Conservation (phyloP, 2,329 filamentous ascomycete species). For the Scopulariopsis brevicaulis region DNA sequence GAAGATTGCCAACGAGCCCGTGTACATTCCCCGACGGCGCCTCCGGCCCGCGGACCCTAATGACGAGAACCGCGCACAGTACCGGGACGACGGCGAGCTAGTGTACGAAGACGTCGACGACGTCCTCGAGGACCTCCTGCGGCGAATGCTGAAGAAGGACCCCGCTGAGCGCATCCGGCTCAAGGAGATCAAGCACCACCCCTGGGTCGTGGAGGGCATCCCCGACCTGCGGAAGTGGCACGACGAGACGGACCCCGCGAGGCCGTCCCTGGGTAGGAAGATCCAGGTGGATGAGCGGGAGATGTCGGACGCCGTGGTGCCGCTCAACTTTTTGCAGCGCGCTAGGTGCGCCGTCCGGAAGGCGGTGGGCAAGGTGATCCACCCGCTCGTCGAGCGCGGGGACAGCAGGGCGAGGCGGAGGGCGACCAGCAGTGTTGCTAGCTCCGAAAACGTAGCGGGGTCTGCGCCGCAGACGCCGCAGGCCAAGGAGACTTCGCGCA, state of each 20-base stretch:
- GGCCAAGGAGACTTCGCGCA: neutral
- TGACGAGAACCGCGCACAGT: slow-evolving; percentile 49
- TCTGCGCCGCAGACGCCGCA: neutral
- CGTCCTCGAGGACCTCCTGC: slow-evolving; percentile 66
- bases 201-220: slow-evolving; percentile 77
- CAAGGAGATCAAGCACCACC: slow-evolving; percentile 85
- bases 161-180: slow-evolving; percentile 80
- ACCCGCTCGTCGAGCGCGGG: slow-evolving; percentile 44
- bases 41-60: slow-evolving; percentile 61
- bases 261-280: slow-evolving; percentile 65
- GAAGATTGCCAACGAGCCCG: slow-evolving; percentile 84
- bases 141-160: slow-evolving; percentile 76
- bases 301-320: slow-evolving; percentile 80
- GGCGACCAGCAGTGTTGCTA: slow-evolving; percentile 52
- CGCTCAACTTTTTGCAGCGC: slow-evolving; percentile 76
- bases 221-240: slow-evolving; percentile 70
- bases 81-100: slow-evolving; percentile 66
- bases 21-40: slow-evolving; percentile 73
- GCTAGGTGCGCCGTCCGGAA: slow-evolving; percentile 70
- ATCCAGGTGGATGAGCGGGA: slow-evolving; percentile 91
- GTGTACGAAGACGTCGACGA: slow-evolving; percentile 80
- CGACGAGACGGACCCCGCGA: slow-evolving; percentile 82
- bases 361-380: slow-evolving; percentile 51
- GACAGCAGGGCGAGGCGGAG: slow-evolving; percentile 42
- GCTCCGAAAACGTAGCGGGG: slow-evolving; percentile 40